Evolutionary conservation across 2,329 filamentous ascomycete species (phyloP).

Genomic region (Pyrenophora teres): DNA sequence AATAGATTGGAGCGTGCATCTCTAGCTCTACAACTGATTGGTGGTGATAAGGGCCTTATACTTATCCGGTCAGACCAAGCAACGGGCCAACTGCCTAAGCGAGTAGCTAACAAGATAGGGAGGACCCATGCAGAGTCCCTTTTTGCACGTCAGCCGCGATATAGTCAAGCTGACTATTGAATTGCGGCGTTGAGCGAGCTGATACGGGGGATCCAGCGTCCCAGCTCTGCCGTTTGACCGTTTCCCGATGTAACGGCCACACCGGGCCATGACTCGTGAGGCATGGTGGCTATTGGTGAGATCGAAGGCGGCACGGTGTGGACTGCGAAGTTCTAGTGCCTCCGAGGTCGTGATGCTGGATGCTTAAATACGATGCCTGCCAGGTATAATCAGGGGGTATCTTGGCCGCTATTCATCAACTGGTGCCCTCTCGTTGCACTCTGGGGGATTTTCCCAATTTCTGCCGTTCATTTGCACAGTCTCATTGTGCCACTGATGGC

Average conservation of each 20-base stretch:
- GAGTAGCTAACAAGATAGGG: constrained; percentile 11
- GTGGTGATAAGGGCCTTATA: constrained; percentile 9
- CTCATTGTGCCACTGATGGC: constrained; percentile 3
- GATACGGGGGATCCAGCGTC: background rate
- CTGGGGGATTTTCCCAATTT: background rate
- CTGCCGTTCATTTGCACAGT: constrained; percentile 1
- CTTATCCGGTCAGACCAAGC: constrained; percentile 12
- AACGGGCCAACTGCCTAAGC: constrained; percentile 13
- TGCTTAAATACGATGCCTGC: constrained; percentile 6
- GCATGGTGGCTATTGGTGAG: background rate
- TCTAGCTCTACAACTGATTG: constrained; percentile 1
- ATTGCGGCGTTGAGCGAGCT: constrained; percentile 7
- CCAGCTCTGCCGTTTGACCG: background rate
- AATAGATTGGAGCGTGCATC: constrained; percentile 2
- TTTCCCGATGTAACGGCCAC: background rate
- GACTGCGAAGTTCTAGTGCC: background rate
- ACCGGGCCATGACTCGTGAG: background rate
- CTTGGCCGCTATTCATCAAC: constrained; percentile 2
- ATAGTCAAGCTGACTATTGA: constrained; percentile 8
- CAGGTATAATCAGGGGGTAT: background rate
- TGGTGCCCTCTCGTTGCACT: constrained; percentile 3
- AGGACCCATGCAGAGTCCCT: constrained; percentile 1
- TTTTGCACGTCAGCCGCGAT: constrained; percentile 12
- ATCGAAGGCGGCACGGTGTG: background rate
- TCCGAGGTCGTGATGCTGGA: background rate